Conservation (phyloP, 2,329 filamentous ascomycete species). For the Ophiostoma ulmi region DNA sequence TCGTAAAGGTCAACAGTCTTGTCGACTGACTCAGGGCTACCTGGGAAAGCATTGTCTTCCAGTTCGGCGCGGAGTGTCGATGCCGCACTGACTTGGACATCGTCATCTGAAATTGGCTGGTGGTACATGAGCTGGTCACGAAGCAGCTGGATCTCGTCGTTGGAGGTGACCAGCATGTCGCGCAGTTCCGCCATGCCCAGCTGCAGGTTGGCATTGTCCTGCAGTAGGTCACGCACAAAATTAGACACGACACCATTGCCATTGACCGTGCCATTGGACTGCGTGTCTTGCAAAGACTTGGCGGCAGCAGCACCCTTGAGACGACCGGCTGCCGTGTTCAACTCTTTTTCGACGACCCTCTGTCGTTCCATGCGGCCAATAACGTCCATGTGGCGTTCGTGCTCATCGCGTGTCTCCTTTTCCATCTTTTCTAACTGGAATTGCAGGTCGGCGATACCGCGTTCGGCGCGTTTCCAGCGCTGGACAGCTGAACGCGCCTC, state of each 20-base stretch:
- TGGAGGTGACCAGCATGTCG: conserved; percentile 84
- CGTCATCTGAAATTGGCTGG: conserved; percentile 56
- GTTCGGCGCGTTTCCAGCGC: conserved; percentile 81
- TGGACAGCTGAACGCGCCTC: conserved; percentile 74
- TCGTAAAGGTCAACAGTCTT: background rate
- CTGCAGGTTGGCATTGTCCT: conserved; percentile 92
- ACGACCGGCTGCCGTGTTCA: conserved; percentile 72
- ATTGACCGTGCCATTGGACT: conserved; percentile 46
- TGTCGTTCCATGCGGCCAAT: conserved; percentile 78
- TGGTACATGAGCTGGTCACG: conserved; percentile 76
- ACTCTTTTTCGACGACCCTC: conserved; percentile 73
- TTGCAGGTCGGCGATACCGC: conserved; percentile 70
- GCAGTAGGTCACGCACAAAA: conserved; percentile 90
- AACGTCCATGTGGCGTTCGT: conserved; percentile 74
- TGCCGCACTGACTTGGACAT: conserved; percentile 37
- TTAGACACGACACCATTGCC: conserved; percentile 70
- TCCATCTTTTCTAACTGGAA: conserved; percentile 88
- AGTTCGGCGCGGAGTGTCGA: conserved; percentile 69
- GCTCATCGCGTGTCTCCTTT: conserved; percentile 72
- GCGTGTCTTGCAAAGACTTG: conserved; percentile 53
- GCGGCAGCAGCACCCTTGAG: conserved; percentile 75
- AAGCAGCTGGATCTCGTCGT: conserved; percentile 85
- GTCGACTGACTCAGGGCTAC: conserved; percentile 9
- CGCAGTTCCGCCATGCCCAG: conserved; percentile 85
- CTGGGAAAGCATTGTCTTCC: conserved; percentile 33